Evolutionary conservation across 306 rosid species (phyloP).

Genomic region (Abrus precatorius): DNA sequence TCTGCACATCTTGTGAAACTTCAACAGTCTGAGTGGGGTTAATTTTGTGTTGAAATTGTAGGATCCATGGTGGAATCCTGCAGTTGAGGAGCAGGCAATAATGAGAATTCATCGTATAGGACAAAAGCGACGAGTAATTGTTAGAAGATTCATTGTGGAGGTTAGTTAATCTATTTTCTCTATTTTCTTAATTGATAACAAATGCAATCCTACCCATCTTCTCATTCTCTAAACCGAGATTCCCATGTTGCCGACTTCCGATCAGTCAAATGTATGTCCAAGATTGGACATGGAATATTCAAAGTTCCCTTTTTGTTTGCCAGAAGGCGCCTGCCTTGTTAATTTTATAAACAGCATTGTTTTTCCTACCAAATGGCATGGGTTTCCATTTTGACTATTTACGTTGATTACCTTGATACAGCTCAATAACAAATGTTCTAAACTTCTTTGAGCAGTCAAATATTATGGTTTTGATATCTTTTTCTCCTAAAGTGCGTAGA

Average conservation of each 20-base stretch:
- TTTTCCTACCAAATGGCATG: slow-evolving; percentile 38
- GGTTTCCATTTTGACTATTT: slow-evolving; percentile 16
- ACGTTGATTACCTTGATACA: slow-evolving; percentile 24
- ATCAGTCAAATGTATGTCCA: slow-evolving; percentile 37
- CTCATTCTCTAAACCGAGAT: background rate
- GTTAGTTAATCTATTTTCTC: slow-evolving; percentile 45
- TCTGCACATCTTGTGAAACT: background rate
- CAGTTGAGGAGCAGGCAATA: slow-evolving; percentile 93
- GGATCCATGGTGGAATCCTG: slow-evolving; percentile 99
- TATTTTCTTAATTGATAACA: background rate
- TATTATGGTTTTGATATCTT: background rate
- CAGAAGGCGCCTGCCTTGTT: background rate
- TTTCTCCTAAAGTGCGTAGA: background rate
- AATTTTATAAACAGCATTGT: background rate
- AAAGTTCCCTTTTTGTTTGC: background rate
- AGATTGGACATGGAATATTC: slow-evolving; percentile 2
- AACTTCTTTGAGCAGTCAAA: slow-evolving; percentile 2
- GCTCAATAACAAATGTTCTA: background rate
- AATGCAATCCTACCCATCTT: slow-evolving; percentile 20
- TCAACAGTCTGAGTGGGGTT: background rate
- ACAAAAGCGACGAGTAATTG: slow-evolving; percentile 62
- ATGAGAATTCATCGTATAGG: slow-evolving; percentile 95
- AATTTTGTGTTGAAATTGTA: slow-evolving; percentile 40
- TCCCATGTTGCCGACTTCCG: background rate
- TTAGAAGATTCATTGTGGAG: slow-evolving; percentile 55